Evolutionary conservation across 2,329 filamentous ascomycete species (phyloP).

Genomic region (Geoglossum cookeanum): DNA sequence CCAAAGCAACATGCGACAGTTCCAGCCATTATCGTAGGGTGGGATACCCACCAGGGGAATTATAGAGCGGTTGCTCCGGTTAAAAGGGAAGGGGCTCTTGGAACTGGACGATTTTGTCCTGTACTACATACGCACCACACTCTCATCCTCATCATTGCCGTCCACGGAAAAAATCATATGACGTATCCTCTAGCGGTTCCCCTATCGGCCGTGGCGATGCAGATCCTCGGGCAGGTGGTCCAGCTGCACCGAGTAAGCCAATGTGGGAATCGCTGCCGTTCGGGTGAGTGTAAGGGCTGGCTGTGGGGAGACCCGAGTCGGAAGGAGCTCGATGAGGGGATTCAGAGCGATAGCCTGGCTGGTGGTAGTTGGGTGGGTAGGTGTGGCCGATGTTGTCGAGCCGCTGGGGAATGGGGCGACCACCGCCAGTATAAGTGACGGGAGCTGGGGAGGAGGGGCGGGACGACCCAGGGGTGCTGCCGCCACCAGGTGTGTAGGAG

Average conservation of each 20-base stretch:
- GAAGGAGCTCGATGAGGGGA: neutral
- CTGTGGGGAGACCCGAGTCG: neutral
- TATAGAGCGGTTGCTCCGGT: no score
- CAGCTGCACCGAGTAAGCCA: neutral
- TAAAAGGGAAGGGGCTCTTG: no score
- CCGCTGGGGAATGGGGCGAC: neutral
- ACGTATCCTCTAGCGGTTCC: neutral
- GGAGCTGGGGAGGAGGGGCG: neutral
- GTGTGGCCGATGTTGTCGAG: neutral
- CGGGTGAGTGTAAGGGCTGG: neutral
- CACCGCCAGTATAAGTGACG: neutral
- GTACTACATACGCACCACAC: no score
- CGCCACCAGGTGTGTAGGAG: neutral
- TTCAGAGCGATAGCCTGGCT: neutral
- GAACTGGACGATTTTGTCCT: no score
- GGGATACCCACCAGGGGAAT: no score
- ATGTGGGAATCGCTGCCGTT: slow-evolving; percentile 2
- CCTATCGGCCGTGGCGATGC: neutral
- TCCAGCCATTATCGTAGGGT: no score
- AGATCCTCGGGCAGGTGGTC: neutral
- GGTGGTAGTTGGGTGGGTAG: neutral
- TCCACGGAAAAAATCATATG: neutral
- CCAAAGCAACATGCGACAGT: neutral
- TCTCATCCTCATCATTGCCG: neutral
- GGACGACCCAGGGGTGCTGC: neutral